Conservation (phyloP, 2,329 filamentous ascomycete genomes). For the Pseudodiploospora longispora region DNA sequence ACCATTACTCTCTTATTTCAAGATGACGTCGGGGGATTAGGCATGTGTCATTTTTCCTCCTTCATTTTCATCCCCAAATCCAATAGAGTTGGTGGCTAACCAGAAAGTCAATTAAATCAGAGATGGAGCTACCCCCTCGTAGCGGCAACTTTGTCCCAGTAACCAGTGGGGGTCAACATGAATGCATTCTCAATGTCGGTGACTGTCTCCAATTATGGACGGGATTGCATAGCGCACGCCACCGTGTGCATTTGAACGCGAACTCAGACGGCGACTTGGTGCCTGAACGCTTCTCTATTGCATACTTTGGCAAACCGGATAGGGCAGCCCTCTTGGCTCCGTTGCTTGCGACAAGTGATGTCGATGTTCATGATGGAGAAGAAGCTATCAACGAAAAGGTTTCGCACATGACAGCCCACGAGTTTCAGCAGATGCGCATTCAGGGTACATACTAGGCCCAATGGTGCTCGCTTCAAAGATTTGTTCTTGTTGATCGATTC, state of each 20-base stretch:
- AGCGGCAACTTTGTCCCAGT: conserved; percentile 5
- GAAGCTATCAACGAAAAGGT: background rate
- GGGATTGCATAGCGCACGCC: conserved; percentile 3
- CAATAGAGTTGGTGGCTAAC: too few species aligned
- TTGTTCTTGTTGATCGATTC: too few species aligned
- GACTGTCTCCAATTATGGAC: conserved; percentile 5
- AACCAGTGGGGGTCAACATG: conserved; percentile 2
- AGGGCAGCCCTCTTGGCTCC: conserved; percentile 1
- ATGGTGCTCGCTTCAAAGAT: too few species aligned
- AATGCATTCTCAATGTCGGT: conserved; percentile 6
- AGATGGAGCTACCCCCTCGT: conserved; percentile 2
- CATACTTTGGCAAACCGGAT: conserved; percentile 4
- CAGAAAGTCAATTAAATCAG: background rate
- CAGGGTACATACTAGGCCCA: conserved; percentile 1
- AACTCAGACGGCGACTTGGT: background rate
- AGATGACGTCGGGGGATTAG: conserved; percentile 3
- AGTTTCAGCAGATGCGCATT: conserved; percentile 6
- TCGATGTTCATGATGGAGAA: background rate
- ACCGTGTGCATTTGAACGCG: conserved; percentile 3
- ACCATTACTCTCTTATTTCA: conserved; percentile 4
- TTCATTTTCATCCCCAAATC: too few species aligned
- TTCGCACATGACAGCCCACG: conserved; percentile 2
- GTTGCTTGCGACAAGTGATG: background rate
- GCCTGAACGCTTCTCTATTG: conserved; percentile 4
- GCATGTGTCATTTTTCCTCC: background rate